phyloP scores from a whole-genome alignment of 768 basidiomycete species.

The Agaricus sinodeliciosus region DNA sequence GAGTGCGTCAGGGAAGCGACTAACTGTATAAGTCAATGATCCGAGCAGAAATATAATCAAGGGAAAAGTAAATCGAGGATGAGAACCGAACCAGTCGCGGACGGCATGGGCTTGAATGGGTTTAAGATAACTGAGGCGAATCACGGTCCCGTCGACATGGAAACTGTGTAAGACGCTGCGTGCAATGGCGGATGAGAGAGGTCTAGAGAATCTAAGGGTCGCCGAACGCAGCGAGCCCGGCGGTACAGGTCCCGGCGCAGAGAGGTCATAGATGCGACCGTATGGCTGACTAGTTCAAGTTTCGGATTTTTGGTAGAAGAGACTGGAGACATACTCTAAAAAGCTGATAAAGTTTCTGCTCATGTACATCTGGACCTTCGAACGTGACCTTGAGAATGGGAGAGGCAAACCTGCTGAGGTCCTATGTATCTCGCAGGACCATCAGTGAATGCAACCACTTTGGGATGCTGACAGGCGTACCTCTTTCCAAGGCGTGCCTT shows the following conservation, averaged over 20 bases:
- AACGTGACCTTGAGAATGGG: constrained; percentile 70
- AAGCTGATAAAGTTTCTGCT: constrained; percentile 72
- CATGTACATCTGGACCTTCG: constrained; percentile 82
- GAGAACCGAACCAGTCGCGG: constrained; percentile 76
- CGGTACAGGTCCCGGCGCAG: constrained; percentile 51
- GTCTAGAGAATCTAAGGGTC: constrained; percentile 51
- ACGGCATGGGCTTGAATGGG: constrained; percentile 62
- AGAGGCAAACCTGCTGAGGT: constrained; percentile 79
- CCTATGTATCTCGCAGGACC: constrained; percentile 35
- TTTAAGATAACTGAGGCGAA: constrained; percentile 54
- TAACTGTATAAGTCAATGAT: constrained; percentile 79
- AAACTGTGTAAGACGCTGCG: constrained; percentile 77
- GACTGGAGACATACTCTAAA: constrained; percentile 51
- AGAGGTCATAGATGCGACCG: constrained; percentile 69
- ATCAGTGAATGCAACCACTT: neutral
- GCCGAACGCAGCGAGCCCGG: constrained; percentile 63
- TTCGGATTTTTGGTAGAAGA: neutral
- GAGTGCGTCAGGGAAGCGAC: constrained; percentile 16
- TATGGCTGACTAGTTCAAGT: constrained; percentile 44
- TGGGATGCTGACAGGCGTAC: constrained; percentile 27
- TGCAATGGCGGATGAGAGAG: constrained; percentile 72
- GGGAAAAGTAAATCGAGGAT: constrained; percentile 81
- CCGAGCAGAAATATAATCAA: constrained; percentile 84
- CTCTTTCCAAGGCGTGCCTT: constrained; percentile 78
- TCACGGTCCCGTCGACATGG: constrained; percentile 34